phyloP scores from a whole-genome alignment of 208 protist species.

The Leishmania lainsoni region DNA sequence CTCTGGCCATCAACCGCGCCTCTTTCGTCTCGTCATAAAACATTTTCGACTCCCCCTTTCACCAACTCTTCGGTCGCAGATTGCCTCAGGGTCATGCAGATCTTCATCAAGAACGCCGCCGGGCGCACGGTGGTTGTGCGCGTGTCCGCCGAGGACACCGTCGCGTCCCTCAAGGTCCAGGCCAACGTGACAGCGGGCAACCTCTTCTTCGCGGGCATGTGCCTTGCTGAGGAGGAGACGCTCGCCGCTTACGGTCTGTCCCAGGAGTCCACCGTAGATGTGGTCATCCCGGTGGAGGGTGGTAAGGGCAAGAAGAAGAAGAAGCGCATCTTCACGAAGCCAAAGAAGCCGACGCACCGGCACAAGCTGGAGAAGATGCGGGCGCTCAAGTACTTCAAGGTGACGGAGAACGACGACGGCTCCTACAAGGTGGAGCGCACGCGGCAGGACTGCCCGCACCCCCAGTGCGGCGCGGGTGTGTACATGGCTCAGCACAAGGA shows the following conservation, averaged over 20 bases:
- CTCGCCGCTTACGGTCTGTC: slow-evolving; percentile 78
- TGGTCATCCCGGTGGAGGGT: slow-evolving; percentile 88
- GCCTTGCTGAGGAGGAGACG: slow-evolving; percentile 78
- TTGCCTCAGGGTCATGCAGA: slow-evolving; percentile 73
- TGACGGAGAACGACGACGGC: slow-evolving; percentile 96
- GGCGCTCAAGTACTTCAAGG: slow-evolving; percentile 99
- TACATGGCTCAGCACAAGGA: slow-evolving; percentile 99
- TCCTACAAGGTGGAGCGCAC: slow-evolving; percentile 96
- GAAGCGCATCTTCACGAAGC: slow-evolving; percentile 99
- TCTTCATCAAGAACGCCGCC: slow-evolving; percentile 93
- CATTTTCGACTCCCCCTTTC: not conserved
- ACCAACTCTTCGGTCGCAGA: not conserved
- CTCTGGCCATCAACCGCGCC: not conserved
- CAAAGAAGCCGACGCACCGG: slow-evolving; percentile 99
- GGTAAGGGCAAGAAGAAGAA: slow-evolving; percentile 99
- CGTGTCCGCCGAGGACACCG: slow-evolving; percentile 83
- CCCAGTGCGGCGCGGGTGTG: slow-evolving; percentile 96
- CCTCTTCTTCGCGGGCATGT: slow-evolving; percentile 90
- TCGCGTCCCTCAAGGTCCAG: slow-evolving; percentile 80
- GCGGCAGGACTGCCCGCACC: slow-evolving; percentile 95
- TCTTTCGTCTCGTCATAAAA: not conserved
- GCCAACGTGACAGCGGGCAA: slow-evolving; percentile 73
- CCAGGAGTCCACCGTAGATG: slow-evolving; percentile 89
- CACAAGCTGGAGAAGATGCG: slow-evolving; percentile 99
- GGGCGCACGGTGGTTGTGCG: slow-evolving; percentile 91